Evolutionary conservation across 164 flowering plant species (phyloP).

Genomic region (Platanus orientalis): DNA sequence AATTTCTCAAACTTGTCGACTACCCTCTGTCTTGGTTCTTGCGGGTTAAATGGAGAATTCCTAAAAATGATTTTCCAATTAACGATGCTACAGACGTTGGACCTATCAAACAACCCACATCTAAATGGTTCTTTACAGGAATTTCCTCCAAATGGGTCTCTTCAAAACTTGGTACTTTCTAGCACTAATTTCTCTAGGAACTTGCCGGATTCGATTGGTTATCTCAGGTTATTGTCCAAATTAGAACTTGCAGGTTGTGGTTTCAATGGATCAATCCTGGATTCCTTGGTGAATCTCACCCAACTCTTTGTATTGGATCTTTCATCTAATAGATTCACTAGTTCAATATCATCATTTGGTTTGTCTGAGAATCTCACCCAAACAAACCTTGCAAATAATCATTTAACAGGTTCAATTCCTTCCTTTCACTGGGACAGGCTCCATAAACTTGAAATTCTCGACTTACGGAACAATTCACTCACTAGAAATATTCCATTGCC

Average conservation of each 20-base stretch:
- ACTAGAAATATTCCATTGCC: constrained; percentile 21
- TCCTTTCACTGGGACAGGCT: constrained; percentile 13
- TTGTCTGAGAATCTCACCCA: constrained; percentile 16
- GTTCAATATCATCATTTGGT: constrained; percentile 19
- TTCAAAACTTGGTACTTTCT: constrained; percentile 15
- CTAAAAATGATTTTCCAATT: constrained; percentile 24
- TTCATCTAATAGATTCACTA: constrained; percentile 20
- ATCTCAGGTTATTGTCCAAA: constrained; percentile 14
- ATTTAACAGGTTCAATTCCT: constrained; percentile 18
- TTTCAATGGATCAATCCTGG: constrained; percentile 26
- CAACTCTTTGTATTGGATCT: constrained; percentile 18
- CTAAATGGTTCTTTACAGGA: constrained; percentile 29
- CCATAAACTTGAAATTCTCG: constrained; percentile 12
- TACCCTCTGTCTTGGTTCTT: constrained; percentile 11
- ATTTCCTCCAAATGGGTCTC: constrained; percentile 12
- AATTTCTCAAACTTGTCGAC: constrained; percentile 23
- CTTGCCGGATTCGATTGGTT: constrained; percentile 22
- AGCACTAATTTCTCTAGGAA: constrained; percentile 18
- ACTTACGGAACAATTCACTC: constrained; percentile 22
- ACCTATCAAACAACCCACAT: constrained; percentile 16
- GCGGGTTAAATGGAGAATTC: constrained; percentile 20
- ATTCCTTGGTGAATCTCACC: constrained; percentile 16
- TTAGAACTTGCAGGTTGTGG: not conserved
- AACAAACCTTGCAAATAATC: constrained; percentile 20
- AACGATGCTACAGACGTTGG: constrained; percentile 20